Base-by-base conservation (phyloP, 768 basidiomycete species). In the Hericium coralloides region DNA sequence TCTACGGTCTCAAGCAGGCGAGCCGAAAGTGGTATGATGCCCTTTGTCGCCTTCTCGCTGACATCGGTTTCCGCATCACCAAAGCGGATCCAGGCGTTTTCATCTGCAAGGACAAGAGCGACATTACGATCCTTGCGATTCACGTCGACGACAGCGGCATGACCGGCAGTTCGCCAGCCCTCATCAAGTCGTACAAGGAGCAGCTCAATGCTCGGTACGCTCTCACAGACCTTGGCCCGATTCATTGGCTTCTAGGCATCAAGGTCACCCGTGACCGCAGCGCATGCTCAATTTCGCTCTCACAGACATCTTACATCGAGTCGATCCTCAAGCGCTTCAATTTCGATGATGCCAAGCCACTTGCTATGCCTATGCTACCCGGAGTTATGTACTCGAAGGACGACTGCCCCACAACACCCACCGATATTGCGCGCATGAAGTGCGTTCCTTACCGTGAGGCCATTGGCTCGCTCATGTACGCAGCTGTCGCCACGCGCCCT, bases 391-490 rank as follows among this genome's bases (percentile, higher is more conserved):
- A 17, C 6, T 38, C 47, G 10, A 49, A 38, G n/a, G n/a, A 49
- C 15, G 26, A 56, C 9, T 38, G n/a, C 31, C 55, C 55, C 4
- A 22, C n/a, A 1, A 36, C 10, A 7, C 23, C 55, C 17, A 14
- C 47, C 17, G 55, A 56, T 17, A 15, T 39, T 4, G 26, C 37
- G 12, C 36, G 22, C 17, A 56, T 62, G 57, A 57, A 52, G 3
- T 52, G 63, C 31, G 41, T 63, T 43, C 60, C 59, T 10, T 71
- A 69, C 56, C 58, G 53, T 18, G 56, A 58, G 45, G 61, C 67
- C 45, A 68, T 76, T 31, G 72, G 68, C 22, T 67, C 64, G 20
- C 70, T 74, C 7, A 67, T 73, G 56, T 74, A 72, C 58, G 58
- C 67, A 1, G 65, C 71, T 0, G 54, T 70, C 1, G 64, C 62